Base-by-base conservation (phyloP, 2,329 filamentous ascomycete genomes). In the Colletotrichum spinosum region DNA sequence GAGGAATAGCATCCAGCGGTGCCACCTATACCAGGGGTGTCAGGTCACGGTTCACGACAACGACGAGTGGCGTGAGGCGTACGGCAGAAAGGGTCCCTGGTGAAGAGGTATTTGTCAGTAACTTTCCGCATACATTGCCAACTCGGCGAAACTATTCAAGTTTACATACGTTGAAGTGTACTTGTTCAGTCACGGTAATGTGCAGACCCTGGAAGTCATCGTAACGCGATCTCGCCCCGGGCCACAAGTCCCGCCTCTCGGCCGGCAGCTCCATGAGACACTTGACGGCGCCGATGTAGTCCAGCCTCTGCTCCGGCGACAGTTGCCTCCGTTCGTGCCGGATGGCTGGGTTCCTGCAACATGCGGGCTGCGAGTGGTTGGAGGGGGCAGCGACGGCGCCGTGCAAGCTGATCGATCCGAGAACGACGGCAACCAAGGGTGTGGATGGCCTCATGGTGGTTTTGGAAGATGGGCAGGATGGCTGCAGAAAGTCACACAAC, bases 201-300 rank as follows among this genome's bases (percentile, higher is more conserved):
- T 74, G 72, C n/a, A 70, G 67, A 8, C 69, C 69, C 48, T 69
- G 58, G 46, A 73, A 73, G 49, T 73, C 72, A 12, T 73, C 72
- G 25, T 68, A 74, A 2, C 71, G 69, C 17, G 68, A 70, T 55
- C 65, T 69, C 15, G 70, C 67, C 6, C 68, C 70, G 3, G 65
- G 49, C 58, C 44, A 49, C 8, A 62, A 2, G 13, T 51, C 55
- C 12, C 51, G 35, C 15, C 25, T 44, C 15, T 65, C 42, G 0
- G 67, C 52, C 17, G 46, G 42, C 2, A 55, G 51, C 0, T 41
- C 35, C 53, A 68, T 54, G 37, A 65, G 39, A 41, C 67, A 67
- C 35, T 68, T 52, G 9, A 68, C 42, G 2, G 67, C 59, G 5
- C 50, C 41, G 9, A 67, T 67, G 46, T 58, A 68, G 11, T 61